These are phyloP conservation scores for Mycena sp. DNA, from an alignment of 1,284 basidiomycete genomes.

Conservation along the genomic window DNA sequence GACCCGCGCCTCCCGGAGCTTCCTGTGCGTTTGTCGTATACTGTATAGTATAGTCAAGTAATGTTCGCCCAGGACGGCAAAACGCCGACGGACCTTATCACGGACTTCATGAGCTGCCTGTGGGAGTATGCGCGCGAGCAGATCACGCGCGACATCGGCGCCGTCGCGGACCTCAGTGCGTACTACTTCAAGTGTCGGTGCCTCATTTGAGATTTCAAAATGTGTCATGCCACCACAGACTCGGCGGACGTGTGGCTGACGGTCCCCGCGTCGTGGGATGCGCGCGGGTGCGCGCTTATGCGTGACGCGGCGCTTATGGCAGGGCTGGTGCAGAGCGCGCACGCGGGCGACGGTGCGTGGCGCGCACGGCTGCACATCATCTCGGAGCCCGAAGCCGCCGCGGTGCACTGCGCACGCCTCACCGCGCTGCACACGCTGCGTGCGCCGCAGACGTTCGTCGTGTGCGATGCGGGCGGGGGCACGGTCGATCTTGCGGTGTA, in stretches of 20 bases:
- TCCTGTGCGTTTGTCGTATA: conserved; percentile 59
- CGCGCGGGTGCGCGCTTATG: conserved; percentile 83
- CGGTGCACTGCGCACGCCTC: conserved; percentile 83
- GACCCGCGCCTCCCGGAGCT: conserved; percentile 82
- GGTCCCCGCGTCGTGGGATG: conserved; percentile 89
- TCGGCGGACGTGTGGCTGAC: conserved; percentile 83
- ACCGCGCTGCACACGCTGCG: conserved; percentile 80
- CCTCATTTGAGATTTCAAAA: neutral
- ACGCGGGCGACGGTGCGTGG: conserved; percentile 79
- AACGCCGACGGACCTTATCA: conserved; percentile 75
- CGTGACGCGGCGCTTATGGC: conserved; percentile 81
- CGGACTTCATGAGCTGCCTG: conserved; percentile 80
- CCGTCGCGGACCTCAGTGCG: conserved; percentile 82
- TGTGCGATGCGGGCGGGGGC: conserved; percentile 80
- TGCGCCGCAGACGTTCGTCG: conserved; percentile 81
- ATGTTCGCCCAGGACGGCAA: conserved; percentile 84
- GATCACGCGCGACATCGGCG: conserved; percentile 84
- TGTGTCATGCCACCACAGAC: conserved; percentile 58
- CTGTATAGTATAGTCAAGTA: too few relatives aligned
- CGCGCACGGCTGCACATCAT: conserved; percentile 82
- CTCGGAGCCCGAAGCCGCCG: conserved; percentile 87
- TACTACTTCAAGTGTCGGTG: conserved; percentile 8
- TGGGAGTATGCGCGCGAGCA: conserved; percentile 88
- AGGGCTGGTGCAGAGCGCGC: conserved; percentile 67
- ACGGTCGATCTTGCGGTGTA: conserved; percentile 74